Base-by-base conservation (phyloP, 192 early-diverging fungal genomes). In the Cladochytrium replicatum region DNA sequence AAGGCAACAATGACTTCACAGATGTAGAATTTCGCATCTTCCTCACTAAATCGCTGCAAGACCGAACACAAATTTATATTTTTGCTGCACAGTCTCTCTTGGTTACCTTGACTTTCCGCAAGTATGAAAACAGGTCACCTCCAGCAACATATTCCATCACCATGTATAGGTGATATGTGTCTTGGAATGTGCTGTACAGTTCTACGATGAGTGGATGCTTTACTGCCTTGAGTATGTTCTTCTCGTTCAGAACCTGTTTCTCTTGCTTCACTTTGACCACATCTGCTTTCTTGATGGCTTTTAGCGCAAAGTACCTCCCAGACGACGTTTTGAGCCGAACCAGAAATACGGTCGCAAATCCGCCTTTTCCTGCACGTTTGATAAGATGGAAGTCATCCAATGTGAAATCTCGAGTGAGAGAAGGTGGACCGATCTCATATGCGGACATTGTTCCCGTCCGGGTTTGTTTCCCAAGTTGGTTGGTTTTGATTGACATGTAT, bases 91-190 rank as follows among this genome's bases (percentile, higher is more conserved):
- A 61, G 5, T 22, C 13, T 43, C 4, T 6, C n/a, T n/a, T n/a
- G n/a, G n/a, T n/a, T n/a, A n/a, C n/a, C n/a, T 37, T 40, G 17
- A 40, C 32, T 50, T 60, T 59, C 54, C 87, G 60, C 49, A 93
- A 55, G 21, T 88, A 82, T 17, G 80, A 84, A 43, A 93, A 93
- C 57, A 93, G 72, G 66, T 93, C 89, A 46, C 89, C 66, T 1
- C 66, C 66, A 3, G 63, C 46, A 4, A 61, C 48, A 39, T 68
- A 68, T 41, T 68, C 63, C 44, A 65, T 42, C 2, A 68, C 58
- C 21, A 68, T 37, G 31, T 64, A 68, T 29, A 68, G 41, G 45
- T 66, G 63, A 11, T 53, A 59, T 13, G 32, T 31, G 7, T 62
- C 60, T 34, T 68, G 66, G 44, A 68, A 68, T 23, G 66, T 61